Conservation (phyloP, 2,329 filamentous ascomycete species). For the Alternaria sp. region DNA sequence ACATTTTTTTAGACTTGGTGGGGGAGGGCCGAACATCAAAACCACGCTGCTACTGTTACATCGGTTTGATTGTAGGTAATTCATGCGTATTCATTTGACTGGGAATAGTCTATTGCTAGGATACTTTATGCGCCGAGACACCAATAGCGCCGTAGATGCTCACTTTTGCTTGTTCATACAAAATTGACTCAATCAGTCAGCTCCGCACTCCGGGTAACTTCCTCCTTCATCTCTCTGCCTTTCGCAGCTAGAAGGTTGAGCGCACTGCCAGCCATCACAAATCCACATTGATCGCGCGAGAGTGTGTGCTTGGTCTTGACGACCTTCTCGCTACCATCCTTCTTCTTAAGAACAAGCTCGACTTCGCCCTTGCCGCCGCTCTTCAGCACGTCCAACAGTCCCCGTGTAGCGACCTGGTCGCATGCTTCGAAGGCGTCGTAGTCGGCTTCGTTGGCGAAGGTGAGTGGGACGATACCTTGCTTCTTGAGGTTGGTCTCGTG, state of each 20-base stretch:
- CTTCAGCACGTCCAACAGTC: slow-evolving; percentile 80
- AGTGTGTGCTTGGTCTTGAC: slow-evolving; percentile 87
- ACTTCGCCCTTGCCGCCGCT: slow-evolving; percentile 81
- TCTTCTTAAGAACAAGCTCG: slow-evolving; percentile 61
- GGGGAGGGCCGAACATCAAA: background rate
- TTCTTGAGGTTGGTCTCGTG: slow-evolving; percentile 98
- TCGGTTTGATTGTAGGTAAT: background rate
- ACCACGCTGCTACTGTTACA: background rate
- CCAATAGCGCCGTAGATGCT: background rate
- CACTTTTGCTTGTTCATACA: background rate
- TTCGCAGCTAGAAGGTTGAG: slow-evolving; percentile 84
- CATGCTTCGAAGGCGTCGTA: slow-evolving; percentile 84
- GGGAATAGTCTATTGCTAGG: background rate
- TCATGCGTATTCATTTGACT: background rate
- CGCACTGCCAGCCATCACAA: slow-evolving; percentile 92
- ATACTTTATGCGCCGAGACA: background rate
- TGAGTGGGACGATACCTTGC: slow-evolving; percentile 94
- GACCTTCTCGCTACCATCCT: slow-evolving; percentile 67
- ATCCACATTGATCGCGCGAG: slow-evolving; percentile 86
- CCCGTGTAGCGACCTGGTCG: slow-evolving; percentile 82
- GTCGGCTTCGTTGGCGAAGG: slow-evolving; percentile 85
- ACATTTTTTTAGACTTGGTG: background rate
- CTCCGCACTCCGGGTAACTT: slow-evolving; percentile 46
- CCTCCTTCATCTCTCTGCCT: slow-evolving; percentile 47
- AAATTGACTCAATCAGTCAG: slow-evolving; percentile 43